Conservation (phyloP, 148 eudicot species). For the Rhododendron vialii region DNA sequence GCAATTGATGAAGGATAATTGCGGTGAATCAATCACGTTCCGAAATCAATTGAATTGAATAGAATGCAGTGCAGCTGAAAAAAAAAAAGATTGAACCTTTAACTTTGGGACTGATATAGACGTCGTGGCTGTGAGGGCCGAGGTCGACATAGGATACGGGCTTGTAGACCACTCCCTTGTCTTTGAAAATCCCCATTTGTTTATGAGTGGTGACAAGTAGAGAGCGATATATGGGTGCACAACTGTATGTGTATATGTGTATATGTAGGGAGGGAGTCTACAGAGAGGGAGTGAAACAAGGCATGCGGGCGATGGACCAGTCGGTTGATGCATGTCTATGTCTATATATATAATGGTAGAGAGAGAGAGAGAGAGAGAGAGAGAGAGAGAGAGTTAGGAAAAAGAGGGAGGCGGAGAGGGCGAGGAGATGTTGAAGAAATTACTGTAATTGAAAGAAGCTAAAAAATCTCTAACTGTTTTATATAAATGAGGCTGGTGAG, state of each 20-base stretch:
- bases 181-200: slow-evolving; percentile 39
- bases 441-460: slow-evolving; percentile 6
- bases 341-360: background rate
- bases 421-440: background rate
- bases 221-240: background rate
- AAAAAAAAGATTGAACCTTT: slow-evolving; percentile 41
- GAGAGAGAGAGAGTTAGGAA: background rate
- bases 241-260: background rate
- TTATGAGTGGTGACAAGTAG: background rate
- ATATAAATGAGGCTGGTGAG: slow-evolving; percentile 14
- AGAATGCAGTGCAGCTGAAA: background rate
- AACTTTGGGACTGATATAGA: slow-evolving; percentile 59
- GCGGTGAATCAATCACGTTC: background rate
- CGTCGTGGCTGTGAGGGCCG: slow-evolving; percentile 51
- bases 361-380: background rate
- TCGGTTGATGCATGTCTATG: background rate
- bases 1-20: background rate
- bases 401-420: slow-evolving; percentile 18
- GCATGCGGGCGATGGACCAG: background rate
- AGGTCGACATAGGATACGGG: slow-evolving; percentile 58
- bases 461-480: background rate
- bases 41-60: background rate
- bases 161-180: slow-evolving; percentile 54
- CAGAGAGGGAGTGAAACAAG: background rate
- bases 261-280: background rate